Base-by-base conservation (phyloP, 129 eudicot species). In the Centrapalus pauciflorus region DNA sequence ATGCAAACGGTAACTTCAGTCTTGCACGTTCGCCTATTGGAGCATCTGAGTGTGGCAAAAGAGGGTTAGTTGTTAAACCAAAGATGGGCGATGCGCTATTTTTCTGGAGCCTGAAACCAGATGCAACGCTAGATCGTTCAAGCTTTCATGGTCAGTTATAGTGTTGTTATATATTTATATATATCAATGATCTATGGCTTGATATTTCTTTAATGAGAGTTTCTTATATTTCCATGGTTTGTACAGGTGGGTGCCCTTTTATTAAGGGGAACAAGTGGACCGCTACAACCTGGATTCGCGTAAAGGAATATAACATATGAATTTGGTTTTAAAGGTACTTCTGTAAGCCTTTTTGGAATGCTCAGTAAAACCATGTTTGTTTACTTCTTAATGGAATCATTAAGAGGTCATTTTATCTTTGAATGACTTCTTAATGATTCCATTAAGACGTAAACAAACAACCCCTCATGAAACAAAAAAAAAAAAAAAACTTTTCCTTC, bases 31-130 rank as follows among this genome's bases (percentile, higher is more conserved):
- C 82, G 72, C 83, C 96, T 96, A 68, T 88, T 76, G 83, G 88
- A 41, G 64, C 64, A 26, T 92, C 95, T 34, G 79, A 81, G 66
- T 83, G 95, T 56, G 98, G 82, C 11, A 85, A 88, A 73, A 72
- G 67, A 52, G 98, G 98, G 51, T 75, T 92, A 45, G 83, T 95
- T 25, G 95, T 88, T 43, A 92, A 88, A 79, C 98, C 98, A 50
- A 88, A 85, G 61, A 81, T 66, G 95, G 96, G 98, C 2, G 95
- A 92, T 83, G 98, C 98, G 1, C 69, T 92, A 71, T 89, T 92
- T 45, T 83, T 92, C 76, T 92, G 98, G 96, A 88, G 95, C 71
- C 74, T 85, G 91, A 82, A 56, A 13, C 98, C 96, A 35, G 96
- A 92, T 83, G 95, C 87, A 29, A 38, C 82, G 66, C 24, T 64